Percentiles rank a stretch among this genome's conserved stretches.
phyloP scores from a whole-genome alignment of 2,329 filamentous ascomycete species.

The Epicoccum sorghinum region DNA sequence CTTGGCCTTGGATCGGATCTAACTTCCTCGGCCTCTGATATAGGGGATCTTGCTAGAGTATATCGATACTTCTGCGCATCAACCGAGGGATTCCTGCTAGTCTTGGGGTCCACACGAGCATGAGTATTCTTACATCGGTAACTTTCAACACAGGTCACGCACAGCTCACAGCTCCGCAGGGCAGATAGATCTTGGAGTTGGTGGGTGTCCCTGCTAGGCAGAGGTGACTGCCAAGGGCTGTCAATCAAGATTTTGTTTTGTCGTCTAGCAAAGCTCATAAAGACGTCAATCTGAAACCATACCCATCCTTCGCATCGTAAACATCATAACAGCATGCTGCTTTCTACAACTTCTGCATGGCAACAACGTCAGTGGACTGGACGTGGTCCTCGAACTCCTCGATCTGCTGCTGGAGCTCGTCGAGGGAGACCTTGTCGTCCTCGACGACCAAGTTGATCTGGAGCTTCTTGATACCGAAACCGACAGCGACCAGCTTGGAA shows the following conservation, averaged over 20 bases:
- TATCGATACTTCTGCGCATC: too few species aligned
- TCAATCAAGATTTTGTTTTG: slow-evolving; percentile 31
- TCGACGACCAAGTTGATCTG: slow-evolving; percentile 98
- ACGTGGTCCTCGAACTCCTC: slow-evolving; percentile 90
- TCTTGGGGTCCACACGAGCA: too few species aligned
- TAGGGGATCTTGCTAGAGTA: too few species aligned
- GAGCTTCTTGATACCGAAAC: slow-evolving; percentile 98
- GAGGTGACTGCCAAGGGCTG: slow-evolving; percentile 29
- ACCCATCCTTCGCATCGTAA: slow-evolving; percentile 33
- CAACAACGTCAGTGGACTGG: slow-evolving; percentile 90
- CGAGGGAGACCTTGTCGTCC: slow-evolving; percentile 91
- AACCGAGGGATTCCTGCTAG: too few species aligned
- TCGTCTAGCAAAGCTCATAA: slow-evolving; percentile 42
- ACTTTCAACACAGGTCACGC: background rate
- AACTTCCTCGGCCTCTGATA: too few species aligned
- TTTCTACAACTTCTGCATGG: slow-evolving; percentile 52
- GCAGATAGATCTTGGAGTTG: background rate
- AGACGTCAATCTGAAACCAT: slow-evolving; percentile 39
- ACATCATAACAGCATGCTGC: slow-evolving; percentile 23
- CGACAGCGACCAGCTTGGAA: slow-evolving; percentile 86
- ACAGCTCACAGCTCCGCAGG: background rate
- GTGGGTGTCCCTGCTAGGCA: slow-evolving; percentile 20
- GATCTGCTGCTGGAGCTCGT: slow-evolving; percentile 87
- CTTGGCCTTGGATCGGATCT: too few species aligned
- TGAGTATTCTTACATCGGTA: background rate